Evolutionary conservation across 2,329 filamentous ascomycete genomes (phyloP).

Genomic region (Alternaria incomplexa): DNA sequence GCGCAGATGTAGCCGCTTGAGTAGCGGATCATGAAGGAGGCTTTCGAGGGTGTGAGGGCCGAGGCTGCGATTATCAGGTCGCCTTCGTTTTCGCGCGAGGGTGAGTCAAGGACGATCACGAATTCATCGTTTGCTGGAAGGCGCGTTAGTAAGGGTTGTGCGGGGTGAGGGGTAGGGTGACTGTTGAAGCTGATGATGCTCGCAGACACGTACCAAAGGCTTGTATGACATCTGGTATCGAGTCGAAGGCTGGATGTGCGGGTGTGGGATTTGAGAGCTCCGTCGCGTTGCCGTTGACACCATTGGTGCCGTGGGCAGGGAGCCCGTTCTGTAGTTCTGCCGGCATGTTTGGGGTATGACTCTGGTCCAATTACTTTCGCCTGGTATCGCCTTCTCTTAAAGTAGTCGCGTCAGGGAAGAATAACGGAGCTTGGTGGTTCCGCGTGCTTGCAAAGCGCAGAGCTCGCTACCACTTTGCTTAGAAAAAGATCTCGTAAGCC

Average conservation of each 20-base stretch:
- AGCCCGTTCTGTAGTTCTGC: constrained; percentile 21
- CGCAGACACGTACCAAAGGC: constrained; percentile 48
- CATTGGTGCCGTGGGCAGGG: constrained; percentile 24
- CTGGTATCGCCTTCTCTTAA: background rate
- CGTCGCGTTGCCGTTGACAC: constrained; percentile 23
- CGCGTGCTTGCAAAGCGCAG: constrained; percentile 1
- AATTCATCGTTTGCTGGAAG: constrained; percentile 73
- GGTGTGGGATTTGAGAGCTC: constrained; percentile 32
- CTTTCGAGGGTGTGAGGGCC: constrained; percentile 83
- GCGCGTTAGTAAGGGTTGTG: background rate
- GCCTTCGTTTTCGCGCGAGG: constrained; percentile 94
- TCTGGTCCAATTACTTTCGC: background rate
- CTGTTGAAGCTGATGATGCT: background rate
- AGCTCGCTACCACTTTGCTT: constrained; percentile 2
- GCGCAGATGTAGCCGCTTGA: constrained; percentile 90
- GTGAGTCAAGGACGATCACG: constrained; percentile 92
- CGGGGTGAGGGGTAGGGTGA: background rate
- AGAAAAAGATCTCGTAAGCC: constrained; percentile 9
- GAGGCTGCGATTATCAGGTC: constrained; percentile 95
- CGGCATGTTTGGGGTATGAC: constrained; percentile 26
- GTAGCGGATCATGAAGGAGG: constrained; percentile 95
- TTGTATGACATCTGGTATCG: constrained; percentile 54
- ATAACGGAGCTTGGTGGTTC: background rate
- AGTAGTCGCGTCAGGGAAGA: background rate
- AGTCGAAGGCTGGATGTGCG: constrained; percentile 52